Percentiles rank a stretch among this genome's conserved stretches.
phyloP scores from a whole-genome alignment of 1,284 basidiomycete species.

The Boletellus deceptivus region DNA sequence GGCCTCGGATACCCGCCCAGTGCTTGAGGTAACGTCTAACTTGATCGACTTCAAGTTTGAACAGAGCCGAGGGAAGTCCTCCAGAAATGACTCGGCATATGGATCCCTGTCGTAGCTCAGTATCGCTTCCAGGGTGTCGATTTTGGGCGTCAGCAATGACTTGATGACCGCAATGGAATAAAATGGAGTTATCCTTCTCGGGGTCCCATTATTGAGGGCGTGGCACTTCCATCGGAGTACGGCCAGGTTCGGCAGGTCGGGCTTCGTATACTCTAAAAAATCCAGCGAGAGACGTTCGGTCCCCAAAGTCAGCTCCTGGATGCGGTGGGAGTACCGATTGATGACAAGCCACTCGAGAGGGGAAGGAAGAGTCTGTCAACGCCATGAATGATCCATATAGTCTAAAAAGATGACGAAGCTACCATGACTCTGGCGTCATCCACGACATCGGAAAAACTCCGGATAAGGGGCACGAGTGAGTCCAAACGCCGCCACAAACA shows the following conservation, averaged over 20 bases:
- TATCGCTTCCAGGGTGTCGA: not conserved
- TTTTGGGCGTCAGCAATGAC: not conserved
- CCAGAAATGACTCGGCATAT: not conserved
- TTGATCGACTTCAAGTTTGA: conserved; percentile 4
- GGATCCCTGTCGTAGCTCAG: not conserved
- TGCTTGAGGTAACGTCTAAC: not conserved
- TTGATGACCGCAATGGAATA: not conserved
- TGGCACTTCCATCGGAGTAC: not conserved
- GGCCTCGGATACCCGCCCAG: not conserved
- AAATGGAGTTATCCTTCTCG: too few species aligned
- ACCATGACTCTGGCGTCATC: not conserved
- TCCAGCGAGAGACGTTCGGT: not conserved
- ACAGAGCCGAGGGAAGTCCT: not conserved
- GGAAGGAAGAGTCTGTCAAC: not conserved
- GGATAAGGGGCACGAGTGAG: conserved; percentile 6
- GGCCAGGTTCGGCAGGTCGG: not conserved
- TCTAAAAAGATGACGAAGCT: not conserved
- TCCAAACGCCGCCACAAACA: conserved; percentile 4
- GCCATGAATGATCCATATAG: not conserved
- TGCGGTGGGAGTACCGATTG: not conserved
- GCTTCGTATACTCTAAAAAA: not conserved
- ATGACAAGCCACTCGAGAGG: not conserved
- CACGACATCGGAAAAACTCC: not conserved
- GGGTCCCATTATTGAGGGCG: too few species aligned
- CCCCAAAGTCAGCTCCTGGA: not conserved